Conservation (phyloP, 768 basidiomycete species). For the Suillus spraguei region DNA sequence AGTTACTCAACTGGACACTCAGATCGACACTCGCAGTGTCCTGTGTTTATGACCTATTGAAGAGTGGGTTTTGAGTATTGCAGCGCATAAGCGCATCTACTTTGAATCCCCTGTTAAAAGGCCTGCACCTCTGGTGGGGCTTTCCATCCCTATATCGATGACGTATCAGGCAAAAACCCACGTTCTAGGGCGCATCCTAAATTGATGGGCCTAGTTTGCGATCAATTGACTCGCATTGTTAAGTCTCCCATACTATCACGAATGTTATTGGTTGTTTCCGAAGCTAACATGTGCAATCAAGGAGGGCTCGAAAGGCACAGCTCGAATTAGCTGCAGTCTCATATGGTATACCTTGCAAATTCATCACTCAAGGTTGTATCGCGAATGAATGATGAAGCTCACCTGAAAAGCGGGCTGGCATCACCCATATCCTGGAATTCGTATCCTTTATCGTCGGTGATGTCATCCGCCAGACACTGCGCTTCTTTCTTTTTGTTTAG, state of each 20-base stretch:
- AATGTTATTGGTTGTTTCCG: background rate
- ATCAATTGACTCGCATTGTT: background rate
- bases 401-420: conserved; percentile 58
- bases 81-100: too few relatives aligned
- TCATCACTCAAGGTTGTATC: background rate
- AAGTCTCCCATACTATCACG: too few relatives aligned
- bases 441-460: conserved; percentile 40
- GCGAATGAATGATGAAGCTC: background rate
- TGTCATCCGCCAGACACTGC: conserved; percentile 44
- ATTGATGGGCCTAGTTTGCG: background rate
- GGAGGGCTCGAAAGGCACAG: too few relatives aligned
- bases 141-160: too few relatives aligned
- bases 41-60: too few relatives aligned
- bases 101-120: too few relatives aligned
- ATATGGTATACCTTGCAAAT: background rate
- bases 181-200: background rate
- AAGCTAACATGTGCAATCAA: background rate
- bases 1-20: too few relatives aligned
- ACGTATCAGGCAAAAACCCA: too few relatives aligned
- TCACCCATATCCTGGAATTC: conserved; percentile 54
- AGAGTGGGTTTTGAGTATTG: too few relatives aligned
- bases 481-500: conserved; percentile 53
- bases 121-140: too few relatives aligned
- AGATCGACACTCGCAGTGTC: too few relatives aligned
- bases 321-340: background rate